These are phyloP conservation scores for Salix suchowensis DNA, from an alignment of 345 rosid genomes.

Conservation along the genomic window DNA sequence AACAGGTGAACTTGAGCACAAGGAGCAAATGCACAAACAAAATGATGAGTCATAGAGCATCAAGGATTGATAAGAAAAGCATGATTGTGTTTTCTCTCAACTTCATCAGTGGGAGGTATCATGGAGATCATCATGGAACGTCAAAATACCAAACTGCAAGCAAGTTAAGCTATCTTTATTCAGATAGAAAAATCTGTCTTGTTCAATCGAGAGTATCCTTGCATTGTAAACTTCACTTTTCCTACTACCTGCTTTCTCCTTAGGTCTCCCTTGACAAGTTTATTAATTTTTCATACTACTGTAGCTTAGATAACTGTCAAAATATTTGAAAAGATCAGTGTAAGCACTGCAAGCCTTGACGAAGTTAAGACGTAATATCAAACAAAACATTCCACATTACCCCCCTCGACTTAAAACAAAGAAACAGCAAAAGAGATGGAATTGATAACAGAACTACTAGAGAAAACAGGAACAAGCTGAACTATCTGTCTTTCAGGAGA, in stretches of 20 bases:
- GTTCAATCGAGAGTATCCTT: no score
- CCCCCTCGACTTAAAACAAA: neutral
- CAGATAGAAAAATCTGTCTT: neutral
- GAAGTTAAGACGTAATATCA: neutral
- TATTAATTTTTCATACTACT: no score
- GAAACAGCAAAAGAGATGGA: neutral
- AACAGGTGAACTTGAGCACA: neutral
- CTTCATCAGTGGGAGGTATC: neutral
- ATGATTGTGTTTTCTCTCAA: neutral
- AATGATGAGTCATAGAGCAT: neutral
- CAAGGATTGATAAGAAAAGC: neutral
- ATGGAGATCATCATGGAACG: neutral
- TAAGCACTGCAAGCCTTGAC: neutral
- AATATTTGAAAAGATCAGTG: neutral
- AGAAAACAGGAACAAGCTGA: neutral
- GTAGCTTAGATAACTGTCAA: no score
- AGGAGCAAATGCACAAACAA: neutral
- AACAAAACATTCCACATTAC: neutral
- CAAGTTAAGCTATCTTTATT: neutral
- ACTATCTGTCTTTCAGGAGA: neutral
- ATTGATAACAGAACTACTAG: neutral
- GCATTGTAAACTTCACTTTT: no score
- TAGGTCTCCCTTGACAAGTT: no score
- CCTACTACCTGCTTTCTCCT: no score
- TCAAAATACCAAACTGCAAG: neutral